These are phyloP conservation scores for Aspergillus baeticus DNA, from an alignment of 495 filamentous ascomycete species.

Conservation along the genomic window DNA sequence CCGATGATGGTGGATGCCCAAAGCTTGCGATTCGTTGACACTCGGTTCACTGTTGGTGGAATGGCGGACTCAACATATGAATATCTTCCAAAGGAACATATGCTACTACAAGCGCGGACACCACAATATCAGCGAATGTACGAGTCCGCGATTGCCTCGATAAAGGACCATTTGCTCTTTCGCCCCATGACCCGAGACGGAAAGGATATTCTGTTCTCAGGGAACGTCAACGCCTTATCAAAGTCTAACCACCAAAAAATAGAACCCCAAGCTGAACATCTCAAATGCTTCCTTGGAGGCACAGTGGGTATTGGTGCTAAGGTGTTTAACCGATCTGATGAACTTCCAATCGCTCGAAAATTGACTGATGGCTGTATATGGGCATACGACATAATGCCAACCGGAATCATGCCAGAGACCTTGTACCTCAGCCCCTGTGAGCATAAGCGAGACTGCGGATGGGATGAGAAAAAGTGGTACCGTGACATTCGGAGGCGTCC, in stretches of 20 bases:
- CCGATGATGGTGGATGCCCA: slow-evolving; percentile 72
- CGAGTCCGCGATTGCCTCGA: slow-evolving; percentile 61
- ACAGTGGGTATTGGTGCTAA: slow-evolving; percentile 61
- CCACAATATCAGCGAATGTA: slow-evolving; percentile 83
- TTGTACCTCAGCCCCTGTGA: slow-evolving; percentile 54
- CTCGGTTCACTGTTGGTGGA: slow-evolving; percentile 76
- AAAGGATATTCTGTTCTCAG: slow-evolving; percentile 74
- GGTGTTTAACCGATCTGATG: slow-evolving; percentile 53
- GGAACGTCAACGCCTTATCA: slow-evolving; percentile 40
- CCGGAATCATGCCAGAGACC: slow-evolving; percentile 61
- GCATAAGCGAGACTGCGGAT: slow-evolving; percentile 44
- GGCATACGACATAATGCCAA: slow-evolving; percentile 56
- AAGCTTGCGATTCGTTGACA: slow-evolving; percentile 39
- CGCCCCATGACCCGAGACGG: slow-evolving; percentile 74
- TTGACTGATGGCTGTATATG: slow-evolving; percentile 60
- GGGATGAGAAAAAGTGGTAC: slow-evolving; percentile 55
- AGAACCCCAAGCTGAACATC: slow-evolving; percentile 51
- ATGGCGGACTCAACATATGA: slow-evolving; percentile 93
- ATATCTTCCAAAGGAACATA: slow-evolving; percentile 85
- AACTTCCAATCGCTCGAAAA: slow-evolving; percentile 54
- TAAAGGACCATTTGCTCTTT: slow-evolving; percentile 78
- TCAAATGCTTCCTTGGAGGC: slow-evolving; percentile 62
- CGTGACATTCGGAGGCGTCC: slow-evolving; percentile 29
- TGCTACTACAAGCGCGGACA: slow-evolving; percentile 75
- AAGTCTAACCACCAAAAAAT: slow-evolving; percentile 24